These are phyloP conservation scores for Microdochium trichocladiopsis DNA, from an alignment of 2,329 filamentous ascomycete genomes.

Conservation along the genomic window DNA sequence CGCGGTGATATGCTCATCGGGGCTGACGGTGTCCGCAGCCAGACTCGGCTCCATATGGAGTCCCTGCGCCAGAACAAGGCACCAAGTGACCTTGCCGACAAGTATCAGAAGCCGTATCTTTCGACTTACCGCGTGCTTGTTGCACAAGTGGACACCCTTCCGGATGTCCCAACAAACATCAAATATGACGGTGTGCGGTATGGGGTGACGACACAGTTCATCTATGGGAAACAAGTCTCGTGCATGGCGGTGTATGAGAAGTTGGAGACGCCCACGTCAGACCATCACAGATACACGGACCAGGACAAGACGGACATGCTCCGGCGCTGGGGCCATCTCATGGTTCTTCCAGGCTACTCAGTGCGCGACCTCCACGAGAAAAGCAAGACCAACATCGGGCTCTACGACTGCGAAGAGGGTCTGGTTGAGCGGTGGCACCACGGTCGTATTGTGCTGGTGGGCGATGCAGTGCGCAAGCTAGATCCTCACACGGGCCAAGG, in stretches of 20 bases:
- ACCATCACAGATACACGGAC: neutral
- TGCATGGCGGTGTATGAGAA: neutral
- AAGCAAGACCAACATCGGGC: neutral
- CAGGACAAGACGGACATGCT: neutral
- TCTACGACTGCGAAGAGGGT: conserved; percentile 4
- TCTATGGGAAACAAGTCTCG: neutral
- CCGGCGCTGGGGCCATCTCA: neutral
- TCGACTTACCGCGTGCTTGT: neutral
- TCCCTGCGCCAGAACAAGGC: neutral
- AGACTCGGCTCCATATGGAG: neutral
- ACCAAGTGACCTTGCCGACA: neutral
- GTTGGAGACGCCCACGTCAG: neutral
- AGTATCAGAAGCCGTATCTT: neutral
- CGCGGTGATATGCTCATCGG: neutral
- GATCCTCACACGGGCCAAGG: conserved; percentile 4
- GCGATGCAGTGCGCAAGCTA: conserved; percentile 5
- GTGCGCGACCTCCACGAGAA: neutral
- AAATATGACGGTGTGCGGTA: neutral
- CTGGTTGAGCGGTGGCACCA: conserved; percentile 3
- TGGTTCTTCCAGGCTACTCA: neutral
- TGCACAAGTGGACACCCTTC: neutral
- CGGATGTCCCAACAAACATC: neutral
- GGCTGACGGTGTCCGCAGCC: neutral
- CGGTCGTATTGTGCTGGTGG: conserved; percentile 4
- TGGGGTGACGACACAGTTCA: neutral